These are phyloP conservation scores for Xylariaceae sp. DNA, from an alignment of 2,329 filamentous ascomycete genomes.

Conservation along the genomic window DNA sequence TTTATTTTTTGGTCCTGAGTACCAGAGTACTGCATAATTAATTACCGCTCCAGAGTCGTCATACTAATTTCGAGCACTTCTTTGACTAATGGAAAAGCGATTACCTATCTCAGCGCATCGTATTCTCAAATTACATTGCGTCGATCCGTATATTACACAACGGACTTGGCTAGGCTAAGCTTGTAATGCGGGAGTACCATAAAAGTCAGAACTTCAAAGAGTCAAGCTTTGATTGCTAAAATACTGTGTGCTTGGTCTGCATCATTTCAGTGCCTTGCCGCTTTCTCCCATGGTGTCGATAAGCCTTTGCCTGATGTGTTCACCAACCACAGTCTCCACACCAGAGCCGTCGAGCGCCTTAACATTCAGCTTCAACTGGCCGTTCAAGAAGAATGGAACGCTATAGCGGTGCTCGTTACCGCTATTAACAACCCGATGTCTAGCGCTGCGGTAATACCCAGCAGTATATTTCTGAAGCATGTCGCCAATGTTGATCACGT, in stretches of 20 bases:
- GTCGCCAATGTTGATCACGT: constrained; percentile 48
- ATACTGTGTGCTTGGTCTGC: not conserved
- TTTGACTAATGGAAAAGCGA: too few species aligned
- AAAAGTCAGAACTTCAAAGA: not conserved
- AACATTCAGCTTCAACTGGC: constrained; percentile 31
- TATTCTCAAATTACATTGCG: too few species aligned
- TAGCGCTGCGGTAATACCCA: constrained; percentile 40
- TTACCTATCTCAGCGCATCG: too few species aligned
- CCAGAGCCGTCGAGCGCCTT: constrained; percentile 33
- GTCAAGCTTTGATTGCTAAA: not conserved
- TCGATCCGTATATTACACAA: too few species aligned
- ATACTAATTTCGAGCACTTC: too few species aligned
- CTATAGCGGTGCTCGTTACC: constrained; percentile 36
- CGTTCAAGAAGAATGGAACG: constrained; percentile 39
- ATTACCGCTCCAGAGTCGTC: too few species aligned
- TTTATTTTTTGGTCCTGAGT: too few species aligned
- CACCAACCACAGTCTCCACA: constrained; percentile 32
- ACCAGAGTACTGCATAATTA: too few species aligned
- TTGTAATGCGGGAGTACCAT: not conserved
- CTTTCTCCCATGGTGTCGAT: constrained; percentile 31
- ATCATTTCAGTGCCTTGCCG: constrained; percentile 13
- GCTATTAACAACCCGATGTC: constrained; percentile 40
- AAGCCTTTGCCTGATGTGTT: constrained; percentile 31
- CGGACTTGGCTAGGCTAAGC: too few species aligned
- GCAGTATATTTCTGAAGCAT: constrained; percentile 43